phyloP scores from a whole-genome alignment of 306 rosid species.

The Cicer bijugum region DNA sequence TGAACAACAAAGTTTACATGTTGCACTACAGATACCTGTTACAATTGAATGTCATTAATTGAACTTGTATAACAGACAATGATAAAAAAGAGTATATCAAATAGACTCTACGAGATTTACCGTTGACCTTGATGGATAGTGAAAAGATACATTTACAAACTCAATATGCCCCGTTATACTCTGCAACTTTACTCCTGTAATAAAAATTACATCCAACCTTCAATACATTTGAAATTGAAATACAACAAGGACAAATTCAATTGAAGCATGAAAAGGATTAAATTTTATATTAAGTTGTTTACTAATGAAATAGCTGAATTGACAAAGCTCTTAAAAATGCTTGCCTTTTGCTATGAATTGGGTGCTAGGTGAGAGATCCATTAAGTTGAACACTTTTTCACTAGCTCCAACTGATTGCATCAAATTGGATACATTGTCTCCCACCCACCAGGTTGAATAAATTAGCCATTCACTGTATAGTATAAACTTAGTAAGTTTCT shows the following conservation, averaged over 20 bases:
- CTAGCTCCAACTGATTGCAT: conserved; percentile 99
- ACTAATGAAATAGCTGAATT: conserved; percentile 38
- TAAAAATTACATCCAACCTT: conserved; percentile 40
- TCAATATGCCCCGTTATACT: conserved; percentile 67
- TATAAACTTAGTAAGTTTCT: conserved; percentile 91
- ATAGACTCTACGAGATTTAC: conserved; percentile 53
- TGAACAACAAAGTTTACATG: conserved; percentile 68
- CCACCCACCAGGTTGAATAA: conserved; percentile 99
- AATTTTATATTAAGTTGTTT: conserved; percentile 30
- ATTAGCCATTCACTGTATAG: conserved; percentile 94
- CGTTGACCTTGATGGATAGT: conserved; percentile 82
- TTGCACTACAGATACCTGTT: conserved; percentile 81
- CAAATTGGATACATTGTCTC: conserved; percentile 86
- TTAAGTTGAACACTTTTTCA: conserved; percentile 90
- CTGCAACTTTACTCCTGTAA: conserved; percentile 73
- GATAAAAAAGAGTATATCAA: conserved; percentile 1
- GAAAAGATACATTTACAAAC: conserved; percentile 75
- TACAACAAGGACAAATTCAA: conserved; percentile 8
- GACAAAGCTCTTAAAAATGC: conserved; percentile 42
- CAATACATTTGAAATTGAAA: conserved; percentile 37
- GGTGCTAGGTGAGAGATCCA: conserved; percentile 88
- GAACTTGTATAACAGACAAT: conserved; percentile 42
- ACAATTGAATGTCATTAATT: conserved; percentile 42
- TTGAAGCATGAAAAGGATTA: conserved; percentile 34
- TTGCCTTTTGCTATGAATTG: conserved; percentile 79